A percentile compares a stretch with the other conserved stretches of the same genome.
Conservation (phyloP, 176 grass and related monocot genomes). For the Oryza coarctata region DNA sequence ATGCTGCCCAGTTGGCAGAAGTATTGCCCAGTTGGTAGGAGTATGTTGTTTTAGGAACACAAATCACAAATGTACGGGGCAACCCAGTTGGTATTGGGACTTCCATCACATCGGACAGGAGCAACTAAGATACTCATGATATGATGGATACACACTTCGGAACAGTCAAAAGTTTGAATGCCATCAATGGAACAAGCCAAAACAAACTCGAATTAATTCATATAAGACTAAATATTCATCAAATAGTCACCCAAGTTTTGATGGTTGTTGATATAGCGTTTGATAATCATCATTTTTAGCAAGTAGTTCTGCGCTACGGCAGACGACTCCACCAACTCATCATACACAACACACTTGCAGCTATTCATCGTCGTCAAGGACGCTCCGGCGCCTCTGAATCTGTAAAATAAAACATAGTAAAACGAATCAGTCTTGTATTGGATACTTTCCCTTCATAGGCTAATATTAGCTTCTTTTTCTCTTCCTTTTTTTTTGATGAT, state of each 20-base stretch:
- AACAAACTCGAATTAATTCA: background rate
- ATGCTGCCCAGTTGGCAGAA: no score
- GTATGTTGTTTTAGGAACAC: no score
- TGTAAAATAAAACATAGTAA: slow-evolving; percentile 12
- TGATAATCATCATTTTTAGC: background rate
- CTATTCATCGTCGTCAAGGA: slow-evolving; percentile 84
- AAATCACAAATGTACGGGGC: no score
- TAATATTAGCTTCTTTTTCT: no score
- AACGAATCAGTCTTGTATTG: background rate
- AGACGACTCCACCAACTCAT: background rate
- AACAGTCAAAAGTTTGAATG: background rate
- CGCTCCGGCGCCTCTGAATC: slow-evolving; percentile 86
- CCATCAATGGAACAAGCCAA: background rate
- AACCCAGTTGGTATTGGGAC: no score
- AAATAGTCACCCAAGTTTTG: background rate
- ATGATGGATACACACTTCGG: no score
- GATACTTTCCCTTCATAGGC: background rate
- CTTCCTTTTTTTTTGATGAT: background rate
- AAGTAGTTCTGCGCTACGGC: background rate
- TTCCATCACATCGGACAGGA: no score
- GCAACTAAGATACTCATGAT: no score
- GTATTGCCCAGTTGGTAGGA: no score
- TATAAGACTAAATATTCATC: background rate
- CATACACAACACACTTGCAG: background rate
- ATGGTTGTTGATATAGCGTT: background rate